Conservation (phyloP, 805 yeast species). For the Ogataea pignaliae region DNA sequence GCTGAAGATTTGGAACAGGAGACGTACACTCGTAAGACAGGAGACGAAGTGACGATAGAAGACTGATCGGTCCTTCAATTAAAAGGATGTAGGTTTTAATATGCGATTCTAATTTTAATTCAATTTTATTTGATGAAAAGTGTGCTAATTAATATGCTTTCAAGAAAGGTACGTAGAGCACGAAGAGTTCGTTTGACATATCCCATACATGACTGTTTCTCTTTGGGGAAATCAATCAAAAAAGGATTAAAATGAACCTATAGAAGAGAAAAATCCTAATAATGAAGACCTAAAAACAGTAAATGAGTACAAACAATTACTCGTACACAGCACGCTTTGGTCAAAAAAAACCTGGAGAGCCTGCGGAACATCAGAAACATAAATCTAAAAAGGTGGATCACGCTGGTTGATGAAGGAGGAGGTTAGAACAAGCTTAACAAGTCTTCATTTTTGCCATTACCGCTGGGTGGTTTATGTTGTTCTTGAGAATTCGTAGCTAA, state of each 20-base stretch:
- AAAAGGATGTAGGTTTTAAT: not conserved
- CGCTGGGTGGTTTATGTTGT: not conserved
- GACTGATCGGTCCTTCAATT: constrained; percentile 8
- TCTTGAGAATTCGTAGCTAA: not conserved
- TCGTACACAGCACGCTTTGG: no score
- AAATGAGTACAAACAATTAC: not conserved
- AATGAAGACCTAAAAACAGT: not conserved
- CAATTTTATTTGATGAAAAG: not conserved
- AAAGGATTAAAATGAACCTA: not conserved
- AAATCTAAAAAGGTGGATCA: no score
- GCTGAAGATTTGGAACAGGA: constrained; percentile 28
- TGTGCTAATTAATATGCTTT: no score
- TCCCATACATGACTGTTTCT: no score
- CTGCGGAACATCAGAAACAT: no score
- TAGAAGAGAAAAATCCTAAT: not conserved
- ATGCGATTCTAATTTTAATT: not conserved
- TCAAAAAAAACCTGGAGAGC: no score
- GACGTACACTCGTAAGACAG: constrained; percentile 7
- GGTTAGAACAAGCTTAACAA: constrained; percentile 13
- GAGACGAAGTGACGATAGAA: constrained; percentile 19
- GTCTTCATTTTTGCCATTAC: constrained; percentile 12
- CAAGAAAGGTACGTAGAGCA: no score
- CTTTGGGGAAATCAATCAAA: no score
- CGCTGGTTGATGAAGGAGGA: no score
- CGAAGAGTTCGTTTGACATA: no score